Evolutionary conservation across 2,329 filamentous ascomycete species (phyloP).

Genomic region (Acrodontium crateriforme): DNA sequence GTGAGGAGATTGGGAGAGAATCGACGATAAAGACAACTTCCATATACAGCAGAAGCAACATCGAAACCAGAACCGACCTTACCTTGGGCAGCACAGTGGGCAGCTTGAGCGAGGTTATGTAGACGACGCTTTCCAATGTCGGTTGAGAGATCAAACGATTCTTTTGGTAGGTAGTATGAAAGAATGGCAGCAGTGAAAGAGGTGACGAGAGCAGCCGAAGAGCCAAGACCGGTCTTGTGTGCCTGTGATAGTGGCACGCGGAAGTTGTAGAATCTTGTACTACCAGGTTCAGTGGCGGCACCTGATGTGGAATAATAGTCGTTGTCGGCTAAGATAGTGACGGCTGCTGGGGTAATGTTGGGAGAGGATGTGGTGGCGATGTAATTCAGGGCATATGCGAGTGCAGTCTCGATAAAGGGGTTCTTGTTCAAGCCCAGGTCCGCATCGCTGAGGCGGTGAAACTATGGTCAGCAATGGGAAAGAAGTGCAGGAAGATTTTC

Average conservation of each 20-base stretch:
- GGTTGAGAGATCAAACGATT: slow-evolving; percentile 42
- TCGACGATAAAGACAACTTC: slow-evolving; percentile 79
- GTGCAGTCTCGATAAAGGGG: slow-evolving; percentile 80
- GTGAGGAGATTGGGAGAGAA: slow-evolving; percentile 71
- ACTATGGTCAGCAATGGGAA: background rate
- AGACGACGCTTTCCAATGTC: slow-evolving; percentile 45
- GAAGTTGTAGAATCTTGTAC: slow-evolving; percentile 59
- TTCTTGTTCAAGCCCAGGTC: slow-evolving; percentile 45
- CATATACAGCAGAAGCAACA: slow-evolving; percentile 83
- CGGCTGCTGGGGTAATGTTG: slow-evolving; percentile 52
- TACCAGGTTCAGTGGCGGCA: slow-evolving; percentile 13
- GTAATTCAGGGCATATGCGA: slow-evolving; percentile 79
- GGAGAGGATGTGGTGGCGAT: slow-evolving; percentile 39
- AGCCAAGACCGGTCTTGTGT: slow-evolving; percentile 92
- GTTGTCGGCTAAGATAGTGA: slow-evolving; percentile 87
- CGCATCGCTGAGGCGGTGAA: slow-evolving; percentile 17
- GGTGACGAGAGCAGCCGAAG: slow-evolving; percentile 86
- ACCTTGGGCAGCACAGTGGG: slow-evolving; percentile 90
- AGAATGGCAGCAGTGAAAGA: slow-evolving; percentile 67
- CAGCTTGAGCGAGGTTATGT: slow-evolving; percentile 87
- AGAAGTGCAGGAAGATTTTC: slow-evolving; percentile 1
- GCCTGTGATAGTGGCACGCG: slow-evolving; percentile 60
- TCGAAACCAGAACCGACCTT: slow-evolving; percentile 96
- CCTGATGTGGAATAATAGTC: slow-evolving; percentile 81
- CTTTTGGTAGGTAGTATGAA: slow-evolving; percentile 53